Conservation (phyloP, 108 stramenopile species). For the Cylindrotheca fusiformis region DNA sequence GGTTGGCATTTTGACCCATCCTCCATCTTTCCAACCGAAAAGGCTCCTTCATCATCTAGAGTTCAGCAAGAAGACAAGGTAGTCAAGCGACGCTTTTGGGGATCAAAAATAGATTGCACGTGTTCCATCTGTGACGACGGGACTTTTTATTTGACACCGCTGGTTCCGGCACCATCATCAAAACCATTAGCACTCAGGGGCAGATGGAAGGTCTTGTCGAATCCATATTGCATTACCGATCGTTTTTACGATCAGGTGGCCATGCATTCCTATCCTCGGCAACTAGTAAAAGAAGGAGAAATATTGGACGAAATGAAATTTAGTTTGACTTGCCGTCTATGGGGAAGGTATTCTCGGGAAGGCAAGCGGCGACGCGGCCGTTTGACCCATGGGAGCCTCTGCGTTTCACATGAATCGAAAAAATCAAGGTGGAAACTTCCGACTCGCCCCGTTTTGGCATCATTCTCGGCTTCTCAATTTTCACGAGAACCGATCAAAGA, state of each 20-base stretch:
- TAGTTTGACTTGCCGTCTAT: conserved; percentile 17
- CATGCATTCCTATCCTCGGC: conserved; percentile 55
- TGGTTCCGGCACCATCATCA: background rate
- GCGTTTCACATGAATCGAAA: background rate
- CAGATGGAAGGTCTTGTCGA: conserved; percentile 57
- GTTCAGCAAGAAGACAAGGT: background rate
- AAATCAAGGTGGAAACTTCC: too few species aligned
- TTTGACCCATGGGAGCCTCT: conserved; percentile 28
- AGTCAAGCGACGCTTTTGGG: conserved; percentile 15
- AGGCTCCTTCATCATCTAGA: background rate
- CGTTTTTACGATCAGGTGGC: conserved; percentile 65
- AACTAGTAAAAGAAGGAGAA: background rate
- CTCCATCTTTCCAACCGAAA: conserved; percentile 9
- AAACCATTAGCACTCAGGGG: conserved; percentile 35
- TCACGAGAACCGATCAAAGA: conserved; percentile 12
- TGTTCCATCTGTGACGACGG: conserved; percentile 39
- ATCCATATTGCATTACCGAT: conserved; percentile 86
- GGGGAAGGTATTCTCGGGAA: conserved; percentile 11
- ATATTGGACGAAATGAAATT: background rate
- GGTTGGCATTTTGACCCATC: conserved; percentile 13
- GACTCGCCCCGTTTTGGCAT: background rate
- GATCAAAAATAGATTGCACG: conserved; percentile 17
- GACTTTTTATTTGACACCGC: conserved; percentile 35
- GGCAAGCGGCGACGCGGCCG: conserved; percentile 1
- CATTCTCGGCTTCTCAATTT: conserved; percentile 16